These are phyloP conservation scores for Mycena galopus DNA, from an alignment of 768 basidiomycete species.

Conservation along the genomic window DNA sequence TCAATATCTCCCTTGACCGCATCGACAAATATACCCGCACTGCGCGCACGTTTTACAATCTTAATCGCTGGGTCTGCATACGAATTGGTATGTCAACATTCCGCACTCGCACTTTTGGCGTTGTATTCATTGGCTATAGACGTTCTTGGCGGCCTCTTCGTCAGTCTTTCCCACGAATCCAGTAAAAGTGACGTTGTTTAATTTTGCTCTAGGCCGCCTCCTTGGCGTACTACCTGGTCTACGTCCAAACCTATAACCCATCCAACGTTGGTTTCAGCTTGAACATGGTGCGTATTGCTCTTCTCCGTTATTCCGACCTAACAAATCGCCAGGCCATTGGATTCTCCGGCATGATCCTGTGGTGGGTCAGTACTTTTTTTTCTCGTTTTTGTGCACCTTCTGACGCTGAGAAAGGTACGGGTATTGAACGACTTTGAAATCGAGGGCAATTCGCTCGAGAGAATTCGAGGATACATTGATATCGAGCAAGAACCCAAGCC, in stretches of 20 bases:
- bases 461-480: constrained; percentile 25
- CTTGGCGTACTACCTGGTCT: constrained; percentile 59
- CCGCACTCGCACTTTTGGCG: neutral
- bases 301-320: neutral
- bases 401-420: constrained; percentile 26
- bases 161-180: constrained; percentile 24
- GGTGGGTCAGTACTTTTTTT: constrained; percentile 39
- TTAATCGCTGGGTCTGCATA: constrained; percentile 53
- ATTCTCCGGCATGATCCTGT: constrained; percentile 62
- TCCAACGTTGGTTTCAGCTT: constrained; percentile 54
- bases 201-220: constrained; percentile 36
- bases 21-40: constrained; percentile 57
- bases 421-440: constrained; percentile 49
- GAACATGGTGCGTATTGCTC: constrained; percentile 48
- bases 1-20: constrained; percentile 49
- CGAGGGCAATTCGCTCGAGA: constrained; percentile 38
- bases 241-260: constrained; percentile 48
- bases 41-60: constrained; percentile 53
- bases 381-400: neutral
- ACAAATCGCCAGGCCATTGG: constrained; percentile 44
- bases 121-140: constrained; percentile 34
- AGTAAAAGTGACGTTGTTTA: neutral
- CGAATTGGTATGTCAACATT: constrained; percentile 40
- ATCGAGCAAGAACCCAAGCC: neutral
- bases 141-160: constrained; percentile 59